Evolutionary conservation across 345 rosid species (phyloP).

Genomic region (Arabis hirsuta): DNA sequence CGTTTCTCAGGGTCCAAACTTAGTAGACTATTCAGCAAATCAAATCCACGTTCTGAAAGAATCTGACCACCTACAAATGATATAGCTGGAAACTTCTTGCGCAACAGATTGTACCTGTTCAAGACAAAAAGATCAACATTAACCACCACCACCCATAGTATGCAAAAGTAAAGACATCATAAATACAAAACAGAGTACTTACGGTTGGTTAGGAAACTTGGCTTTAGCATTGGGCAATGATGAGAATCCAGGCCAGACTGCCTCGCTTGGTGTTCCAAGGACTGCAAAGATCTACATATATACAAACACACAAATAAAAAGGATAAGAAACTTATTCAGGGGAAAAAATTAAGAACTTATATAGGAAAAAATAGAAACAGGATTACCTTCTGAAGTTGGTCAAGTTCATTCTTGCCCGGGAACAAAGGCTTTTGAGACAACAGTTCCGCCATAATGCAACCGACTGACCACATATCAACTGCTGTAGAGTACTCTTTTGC

Average conservation of each 20-base stretch:
- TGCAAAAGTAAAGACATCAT: constrained; percentile 14
- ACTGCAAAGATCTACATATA: constrained; percentile 58
- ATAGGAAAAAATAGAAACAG: not conserved
- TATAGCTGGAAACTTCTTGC: constrained; percentile 78
- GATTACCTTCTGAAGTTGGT: constrained; percentile 74
- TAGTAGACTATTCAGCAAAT: constrained; percentile 69
- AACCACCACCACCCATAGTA: constrained; percentile 31
- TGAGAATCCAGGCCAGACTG: constrained; percentile 74
- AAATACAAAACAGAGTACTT: constrained; percentile 33
- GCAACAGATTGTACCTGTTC: constrained; percentile 69
- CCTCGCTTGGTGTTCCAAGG: constrained; percentile 82
- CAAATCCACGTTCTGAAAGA: constrained; percentile 86
- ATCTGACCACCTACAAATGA: constrained; percentile 73
- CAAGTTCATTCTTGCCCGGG: constrained; percentile 69
- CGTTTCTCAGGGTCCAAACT: constrained; percentile 79
- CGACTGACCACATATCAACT: constrained; percentile 95
- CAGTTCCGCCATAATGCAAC: constrained; percentile 93
- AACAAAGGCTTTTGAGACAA: constrained; percentile 74
- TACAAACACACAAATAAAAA: constrained; percentile 4
- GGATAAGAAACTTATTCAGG: not conserved
- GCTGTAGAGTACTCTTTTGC: constrained; percentile 81
- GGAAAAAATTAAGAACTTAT: not conserved
- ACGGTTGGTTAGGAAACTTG: constrained; percentile 64
- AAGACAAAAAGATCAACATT: constrained; percentile 25
- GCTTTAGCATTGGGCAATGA: constrained; percentile 70